Base-by-base conservation (phyloP, 352 stramenopile species). In the Phytophthora boehmeriae region DNA sequence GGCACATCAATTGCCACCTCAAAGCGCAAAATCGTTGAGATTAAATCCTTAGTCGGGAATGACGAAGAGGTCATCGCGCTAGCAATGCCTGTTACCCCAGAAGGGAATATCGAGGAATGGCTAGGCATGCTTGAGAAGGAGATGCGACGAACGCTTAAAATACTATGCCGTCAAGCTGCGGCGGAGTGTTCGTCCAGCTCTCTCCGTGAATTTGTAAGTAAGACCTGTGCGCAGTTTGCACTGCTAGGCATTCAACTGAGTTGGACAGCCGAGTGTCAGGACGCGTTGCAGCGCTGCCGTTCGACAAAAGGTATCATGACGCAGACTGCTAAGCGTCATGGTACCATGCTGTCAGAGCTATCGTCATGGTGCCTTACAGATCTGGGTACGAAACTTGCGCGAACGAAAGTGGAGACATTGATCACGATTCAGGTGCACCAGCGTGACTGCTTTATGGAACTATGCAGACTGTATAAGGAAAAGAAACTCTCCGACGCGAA, bases 371-470 rank as follows among this genome's bases (percentile, higher is more conserved):
- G 92, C 58, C 67, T 97, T 17, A 88, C 84, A 4, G 90, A 97
- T 53, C 64, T 98, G 4, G 86, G 86, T 0, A 92, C 89, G 10
- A 97, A 97, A 47, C 89, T 97, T 56, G 96, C 89, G 16, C 89
- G 93, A 1, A 96, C 82, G 3, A 98, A 98, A 78, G 89, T 98
- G 2, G 93, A 98, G 59, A 98, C 92, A 14, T 70, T 98, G 8
- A 93, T 98, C 42, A 98, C 93, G 6, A 97, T 98, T 50, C 93
- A 98, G 71, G 84, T 96, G 4, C 89, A 96, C 39, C 89, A 96
- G 23, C 80, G 89, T 20, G 89, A 96, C 46, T 88, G 78, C 52
- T 92, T 94, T 36, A 42, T 86, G 17, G 83, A 92, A 8, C 59
- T 94, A 0, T 88, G 68, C 16, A 55, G 66, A 16, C 69, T 94